Percentiles rank a stretch among this genome's conserved stretches.
Conservation (phyloP, 495 filamentous ascomycete species). For the Daldinia caldariorum region DNA sequence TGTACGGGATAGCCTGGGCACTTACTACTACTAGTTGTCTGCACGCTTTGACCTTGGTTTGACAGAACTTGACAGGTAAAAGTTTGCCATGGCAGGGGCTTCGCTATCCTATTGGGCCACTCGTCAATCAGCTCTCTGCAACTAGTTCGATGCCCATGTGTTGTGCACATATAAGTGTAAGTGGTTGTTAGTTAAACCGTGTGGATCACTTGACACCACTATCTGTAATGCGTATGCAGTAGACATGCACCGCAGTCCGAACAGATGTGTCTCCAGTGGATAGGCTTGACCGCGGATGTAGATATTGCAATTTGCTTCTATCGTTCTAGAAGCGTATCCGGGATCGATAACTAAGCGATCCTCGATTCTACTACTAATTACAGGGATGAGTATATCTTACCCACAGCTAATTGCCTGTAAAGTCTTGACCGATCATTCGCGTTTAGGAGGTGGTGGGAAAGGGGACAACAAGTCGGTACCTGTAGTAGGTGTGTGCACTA, state of each 20-base stretch:
- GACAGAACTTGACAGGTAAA: constrained; percentile 23
- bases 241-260: constrained; percentile 31
- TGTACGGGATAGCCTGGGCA: constrained; percentile 28
- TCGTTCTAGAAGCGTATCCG: constrained; percentile 40
- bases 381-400: not conserved
- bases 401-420: constrained; percentile 9
- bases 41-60: constrained; percentile 41
- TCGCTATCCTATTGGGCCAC: constrained; percentile 30
- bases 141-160: constrained; percentile 45
- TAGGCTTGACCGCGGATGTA: constrained; percentile 34
- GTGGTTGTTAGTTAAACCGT: constrained; percentile 7
- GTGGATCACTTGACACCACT: constrained; percentile 42
- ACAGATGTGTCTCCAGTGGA: constrained; percentile 33
- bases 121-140: constrained; percentile 42
- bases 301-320: constrained; percentile 18
- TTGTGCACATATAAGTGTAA: constrained; percentile 40
- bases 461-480: not conserved
- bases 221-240: constrained; percentile 36
- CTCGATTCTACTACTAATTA: constrained; percentile 4
- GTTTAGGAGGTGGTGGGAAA: constrained; percentile 5
- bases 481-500: too few relatives aligned
- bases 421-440: constrained; percentile 11
- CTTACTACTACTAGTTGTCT: constrained; percentile 25
- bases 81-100: constrained; percentile 35
- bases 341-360: not conserved